These are phyloP conservation scores for Skeletonema tropicum DNA, from an alignment of 108 stramenopile species.

Conservation along the genomic window DNA sequence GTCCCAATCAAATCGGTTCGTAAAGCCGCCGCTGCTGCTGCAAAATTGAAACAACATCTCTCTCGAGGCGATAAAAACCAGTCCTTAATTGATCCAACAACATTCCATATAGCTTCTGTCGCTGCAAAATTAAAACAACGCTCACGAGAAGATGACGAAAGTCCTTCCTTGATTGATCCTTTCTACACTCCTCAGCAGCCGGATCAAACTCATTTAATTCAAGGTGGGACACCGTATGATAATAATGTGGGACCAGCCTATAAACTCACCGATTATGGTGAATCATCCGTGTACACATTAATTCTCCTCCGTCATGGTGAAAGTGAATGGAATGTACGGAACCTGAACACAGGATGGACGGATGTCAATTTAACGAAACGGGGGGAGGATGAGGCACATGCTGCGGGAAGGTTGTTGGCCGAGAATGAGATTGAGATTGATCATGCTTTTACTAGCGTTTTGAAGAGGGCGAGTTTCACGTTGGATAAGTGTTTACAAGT, in stretches of 20 bases:
- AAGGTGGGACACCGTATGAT: slow-evolving; percentile 72
- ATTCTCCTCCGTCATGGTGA: slow-evolving; percentile 84
- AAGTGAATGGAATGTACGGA: slow-evolving; percentile 80
- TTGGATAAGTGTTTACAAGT: slow-evolving; percentile 81
- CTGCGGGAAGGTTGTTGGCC: slow-evolving; percentile 74
- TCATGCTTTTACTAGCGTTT: slow-evolving; percentile 81
- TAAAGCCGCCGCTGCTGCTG: not conserved
- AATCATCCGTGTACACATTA: slow-evolving; percentile 76
- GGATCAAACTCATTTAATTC: slow-evolving; percentile 55
- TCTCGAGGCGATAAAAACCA: not conserved
- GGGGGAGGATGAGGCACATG: slow-evolving; percentile 77
- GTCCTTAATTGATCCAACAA: slow-evolving; percentile 40
- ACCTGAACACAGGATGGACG: slow-evolving; percentile 85
- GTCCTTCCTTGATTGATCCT: slow-evolving; percentile 42
- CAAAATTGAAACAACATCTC: not conserved
- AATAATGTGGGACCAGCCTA: slow-evolving; percentile 45
- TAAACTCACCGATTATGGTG: slow-evolving; percentile 71
- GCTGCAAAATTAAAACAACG: not conserved
- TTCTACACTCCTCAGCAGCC: slow-evolving; percentile 30
- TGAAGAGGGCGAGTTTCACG: slow-evolving; percentile 76
- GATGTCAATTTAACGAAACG: slow-evolving; percentile 77
- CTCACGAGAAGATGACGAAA: not conserved
- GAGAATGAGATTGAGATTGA: slow-evolving; percentile 87
- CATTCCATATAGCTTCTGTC: not conserved
- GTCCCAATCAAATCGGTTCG: slow-evolving; percentile 24